Evolutionary conservation across 129 eudicot species (phyloP).

Genomic region (Flaveria sonorensis): DNA sequence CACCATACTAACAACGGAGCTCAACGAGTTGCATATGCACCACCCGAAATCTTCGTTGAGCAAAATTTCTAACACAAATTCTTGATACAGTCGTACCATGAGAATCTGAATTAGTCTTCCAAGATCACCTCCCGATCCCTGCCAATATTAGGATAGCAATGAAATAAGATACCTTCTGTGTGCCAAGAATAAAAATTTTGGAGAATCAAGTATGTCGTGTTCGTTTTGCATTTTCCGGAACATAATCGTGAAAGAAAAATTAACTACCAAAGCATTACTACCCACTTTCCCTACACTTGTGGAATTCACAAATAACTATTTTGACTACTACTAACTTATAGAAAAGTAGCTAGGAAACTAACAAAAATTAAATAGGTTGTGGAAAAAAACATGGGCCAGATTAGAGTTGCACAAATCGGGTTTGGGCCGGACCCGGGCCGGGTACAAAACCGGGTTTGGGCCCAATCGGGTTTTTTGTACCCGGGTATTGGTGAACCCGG

Average conservation of each 20-base stretch:
- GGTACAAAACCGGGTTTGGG: too few species aligned
- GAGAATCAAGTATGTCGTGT: neutral
- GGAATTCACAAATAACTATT: neutral
- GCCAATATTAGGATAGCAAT: neutral
- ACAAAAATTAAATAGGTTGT: too few species aligned
- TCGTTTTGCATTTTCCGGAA: neutral
- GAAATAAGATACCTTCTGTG: neutral
- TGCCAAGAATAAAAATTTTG: neutral
- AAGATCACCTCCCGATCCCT: constrained; percentile 4
- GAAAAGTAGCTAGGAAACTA: too few species aligned
- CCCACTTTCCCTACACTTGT: constrained; percentile 12
- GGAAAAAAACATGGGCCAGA: too few species aligned
- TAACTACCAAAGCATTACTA: neutral
- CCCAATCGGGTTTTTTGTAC: too few species aligned
- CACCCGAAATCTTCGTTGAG: neutral
- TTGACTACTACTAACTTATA: neutral
- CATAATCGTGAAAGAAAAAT: neutral
- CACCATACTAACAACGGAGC: neutral
- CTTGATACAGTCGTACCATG: constrained; percentile 9
- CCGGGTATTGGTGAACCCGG: too few species aligned
- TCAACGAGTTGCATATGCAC: neutral
- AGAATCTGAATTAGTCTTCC: constrained; percentile 1
- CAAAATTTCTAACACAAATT: neutral
- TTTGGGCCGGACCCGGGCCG: too few species aligned
- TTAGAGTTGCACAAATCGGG: too few species aligned